These are phyloP conservation scores for Solanum appendiculatum DNA, from an alignment of 257 asterid genomes.

Conservation along the genomic window DNA sequence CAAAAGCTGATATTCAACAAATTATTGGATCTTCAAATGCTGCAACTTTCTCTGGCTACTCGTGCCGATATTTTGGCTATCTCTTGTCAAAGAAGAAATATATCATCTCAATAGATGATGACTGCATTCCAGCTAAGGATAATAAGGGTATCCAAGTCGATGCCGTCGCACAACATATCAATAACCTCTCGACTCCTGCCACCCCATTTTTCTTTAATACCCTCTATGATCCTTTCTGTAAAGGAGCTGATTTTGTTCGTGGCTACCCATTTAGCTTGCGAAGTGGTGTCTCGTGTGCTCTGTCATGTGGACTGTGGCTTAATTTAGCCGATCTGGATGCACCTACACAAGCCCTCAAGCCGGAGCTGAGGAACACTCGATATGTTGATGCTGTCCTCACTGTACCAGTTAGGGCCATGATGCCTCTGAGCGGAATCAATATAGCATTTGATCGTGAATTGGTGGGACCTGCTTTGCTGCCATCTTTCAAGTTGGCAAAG, in stretches of 20 bases:
- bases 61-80: conserved; percentile 88
- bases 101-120: conserved; percentile 69
- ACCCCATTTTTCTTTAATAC: conserved; percentile 94
- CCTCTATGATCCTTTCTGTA: conserved; percentile 64
- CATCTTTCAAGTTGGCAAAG: conserved; percentile 63
- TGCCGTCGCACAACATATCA: conserved; percentile 58
- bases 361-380: conserved; percentile 43
- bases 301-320: conserved; percentile 90
- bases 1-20: conserved; percentile 55
- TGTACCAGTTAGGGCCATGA: conserved; percentile 53
- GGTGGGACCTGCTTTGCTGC: conserved; percentile 75
- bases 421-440: conserved; percentile 84
- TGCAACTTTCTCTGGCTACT: conserved; percentile 62
- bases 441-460: conserved; percentile 56
- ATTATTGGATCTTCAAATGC: conserved; percentile 37
- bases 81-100: conserved; percentile 68
- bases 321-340: conserved; percentile 87
- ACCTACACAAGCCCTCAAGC: conserved; percentile 87
- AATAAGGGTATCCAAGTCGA: conserved; percentile 31
- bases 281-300: conserved; percentile 72
- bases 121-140: conserved; percentile 70
- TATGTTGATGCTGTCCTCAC: conserved; percentile 88
- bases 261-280: conserved; percentile 95
- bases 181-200: conserved; percentile 73
- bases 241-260: conserved; percentile 87